Evolutionary conservation across 2,329 filamentous ascomycete genomes (phyloP), one percentile per base, ranked within the genome.

Genomic region (Colletotrichum nymphaeae): DNA sequence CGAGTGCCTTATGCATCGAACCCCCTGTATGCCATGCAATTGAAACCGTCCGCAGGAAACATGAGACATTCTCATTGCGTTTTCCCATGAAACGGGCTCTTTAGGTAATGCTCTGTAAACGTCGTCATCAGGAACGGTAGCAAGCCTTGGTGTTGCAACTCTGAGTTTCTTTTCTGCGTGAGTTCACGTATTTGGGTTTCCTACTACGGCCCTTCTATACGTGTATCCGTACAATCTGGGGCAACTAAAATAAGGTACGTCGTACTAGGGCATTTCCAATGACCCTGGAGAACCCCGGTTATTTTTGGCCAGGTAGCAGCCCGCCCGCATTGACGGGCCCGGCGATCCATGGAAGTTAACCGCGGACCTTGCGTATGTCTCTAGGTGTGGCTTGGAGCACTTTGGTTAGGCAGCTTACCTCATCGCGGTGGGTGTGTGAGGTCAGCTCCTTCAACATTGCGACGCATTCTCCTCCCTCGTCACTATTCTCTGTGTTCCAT

Each of bases 41-140:
- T 73, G 67, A 73, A 73, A 71, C 71, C 49, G 37, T 63, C 46
- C 55, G 71, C 56, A 71, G 56, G 56, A 73, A 73, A 73, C 60
- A 52, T 73, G 71, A 71, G 67, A 73, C 71, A 73, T 6, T n/a
- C 35, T 71, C 35, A 53, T 57, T 66, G 46, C 35, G 56, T 62
- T 66, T 66, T 42, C 35, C 26, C 42, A 28, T 70, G 68, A 57
- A 73, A 62, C 71, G 28, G 37, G 16, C 49, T 53, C 14, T 55
- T 68, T n/a, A 32, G 30, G 30, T 35, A 26, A 24, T 49, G 19
- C 42, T 59, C 59, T 56, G 30, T 55, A 19, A 28, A 11, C 32
- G 11, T 60, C 24, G 42, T 16, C 14, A n/a, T 53, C 16, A 24
- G 11, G 16, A 49, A 11, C 42, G 7, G 42, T 49, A 37, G 11